Base-by-base conservation (phyloP, 2,329 filamentous ascomycete species). In the Geosmithia morbida region DNA sequence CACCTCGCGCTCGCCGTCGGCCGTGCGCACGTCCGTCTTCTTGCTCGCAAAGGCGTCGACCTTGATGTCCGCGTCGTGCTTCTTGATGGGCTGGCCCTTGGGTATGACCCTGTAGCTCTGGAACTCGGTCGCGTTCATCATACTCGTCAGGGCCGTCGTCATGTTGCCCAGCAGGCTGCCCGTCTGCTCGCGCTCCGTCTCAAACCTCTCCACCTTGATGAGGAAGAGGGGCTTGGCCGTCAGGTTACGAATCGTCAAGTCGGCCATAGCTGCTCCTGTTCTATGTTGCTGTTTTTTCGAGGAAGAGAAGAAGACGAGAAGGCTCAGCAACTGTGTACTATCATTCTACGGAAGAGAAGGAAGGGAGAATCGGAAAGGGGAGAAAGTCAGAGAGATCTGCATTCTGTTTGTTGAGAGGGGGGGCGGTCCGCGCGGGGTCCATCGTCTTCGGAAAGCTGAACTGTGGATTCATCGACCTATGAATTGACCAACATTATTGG, bases 161-260 rank as follows among this genome's bases (percentile, higher is more conserved):
- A 72, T 59, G 52, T 69, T 74, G 53, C 60, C 61, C 39, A 74
- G 54, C 16, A 70, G 61, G 51, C 73, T 61, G 48, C 62, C 62
- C 29, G 62, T 61, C 42, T 67, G 47, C 67, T 66, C 55, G 20
- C 62, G 61, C 49, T 68, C 59, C 29, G 62, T 72, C 54, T 80
- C 75, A 61, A 88, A 88, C 54, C 83, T 81, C 67, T 94, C 85
- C 49, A 90, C 70, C 50, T 59, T 71, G 61, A 80, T 81, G 55
- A 96, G 74, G 54, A 82, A 77, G 48, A 95, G 69, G n/a, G 79
- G 72, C 45, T 76, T 81, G 49, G 77, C 70, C 43, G 86, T 90
- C 53, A 94, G 69, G 63, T 96, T 96, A 57, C 89, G 87, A 56
- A 96, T 77, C 4, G 76, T 85, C 54, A 95, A 68, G 49, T 66